Evolutionary conservation across 1,284 basidiomycete genomes (phyloP).

Genomic region (Chondrostereum purpureum): DNA sequence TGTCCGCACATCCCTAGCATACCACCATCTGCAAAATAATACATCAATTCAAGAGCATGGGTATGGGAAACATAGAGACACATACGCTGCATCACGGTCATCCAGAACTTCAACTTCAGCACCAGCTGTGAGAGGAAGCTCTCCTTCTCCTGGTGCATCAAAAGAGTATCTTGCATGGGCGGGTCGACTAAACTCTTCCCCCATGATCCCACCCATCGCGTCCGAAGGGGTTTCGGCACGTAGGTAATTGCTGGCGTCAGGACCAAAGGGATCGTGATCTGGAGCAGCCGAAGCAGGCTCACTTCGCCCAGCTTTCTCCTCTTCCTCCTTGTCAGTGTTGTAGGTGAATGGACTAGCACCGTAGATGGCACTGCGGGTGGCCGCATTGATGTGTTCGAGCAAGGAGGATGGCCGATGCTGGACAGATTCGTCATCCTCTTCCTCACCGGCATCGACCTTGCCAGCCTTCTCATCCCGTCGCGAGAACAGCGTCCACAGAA

Average conservation of each 20-base stretch:
- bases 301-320: conserved; percentile 22
- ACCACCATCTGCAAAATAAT: conserved; percentile 74
- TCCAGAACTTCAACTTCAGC: conserved; percentile 71
- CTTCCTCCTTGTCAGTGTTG: conserved; percentile 49
- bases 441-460: conserved; percentile 54
- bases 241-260: conserved; percentile 67
- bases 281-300: conserved; percentile 12
- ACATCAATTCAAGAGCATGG: conserved; percentile 7
- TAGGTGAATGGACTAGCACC: conserved; percentile 57
- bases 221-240: conserved; percentile 76
- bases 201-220: conserved; percentile 55
- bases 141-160: conserved; percentile 70
- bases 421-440: conserved; percentile 69
- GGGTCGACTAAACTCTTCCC: conserved; percentile 63
- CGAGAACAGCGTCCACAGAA: conserved; percentile 85
- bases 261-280: conserved; percentile 55
- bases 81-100: conserved; percentile 73
- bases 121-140: conserved; percentile 64
- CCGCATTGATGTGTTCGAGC: conserved; percentile 83
- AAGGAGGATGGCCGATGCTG: conserved; percentile 74
- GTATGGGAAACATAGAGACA: conserved; percentile 18
- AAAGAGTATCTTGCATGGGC: conserved; percentile 78
- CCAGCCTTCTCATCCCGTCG: conserved; percentile 63
- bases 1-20: conserved; percentile 71
- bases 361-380: conserved; percentile 71